Evolutionary conservation across 306 rosid genomes (phyloP), one percentile per base, ranked within the genome.

Genomic region (Gastrolobium villosum): DNA sequence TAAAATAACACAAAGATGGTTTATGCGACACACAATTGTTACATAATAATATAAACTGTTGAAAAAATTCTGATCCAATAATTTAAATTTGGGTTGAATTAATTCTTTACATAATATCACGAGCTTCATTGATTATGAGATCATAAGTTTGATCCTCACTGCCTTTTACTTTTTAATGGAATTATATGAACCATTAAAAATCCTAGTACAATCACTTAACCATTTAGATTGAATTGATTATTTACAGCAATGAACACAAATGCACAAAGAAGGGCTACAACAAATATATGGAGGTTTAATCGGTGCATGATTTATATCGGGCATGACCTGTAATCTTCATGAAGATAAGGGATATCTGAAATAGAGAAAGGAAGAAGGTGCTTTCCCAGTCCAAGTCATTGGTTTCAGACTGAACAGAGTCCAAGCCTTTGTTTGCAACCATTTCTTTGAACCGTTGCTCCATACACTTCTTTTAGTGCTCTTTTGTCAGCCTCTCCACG

Each of bases 321-420:
- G 10, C 14, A 60, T 41, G 32, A 88, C 96, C 93, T 84, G 86
- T 83, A 87, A 9, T 91, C 86, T 28, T 88, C 20, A 26, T 56
- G 44, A 5, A 90, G 90, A 76, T 94, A 96, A 10, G 91, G 91
- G 77, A 90, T 77, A 37, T 90, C 86, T 9, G 97, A 81, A 1
- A 94, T 79, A 3, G 97, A 91, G 70, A 2, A 2, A 7, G 98
- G 98, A 75, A 90, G 88, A 94, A 88, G 50, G 95, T 86, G 91
- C 90, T 88, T 82, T 93, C 98, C 98, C 98, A 93, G 80, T 93
- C 97, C 59, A 84, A 41, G 70, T 93, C 94, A 44, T 76, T 59
- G 80, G 90, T 85, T 70, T 91, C 92, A 4, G 90, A 81, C 9
- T 86, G 86, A 10, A 85, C 81, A 50, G 73, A 77, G 4, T 90